Conservation (phyloP, 306 rosid species). For the Prosopis cineraria region DNA sequence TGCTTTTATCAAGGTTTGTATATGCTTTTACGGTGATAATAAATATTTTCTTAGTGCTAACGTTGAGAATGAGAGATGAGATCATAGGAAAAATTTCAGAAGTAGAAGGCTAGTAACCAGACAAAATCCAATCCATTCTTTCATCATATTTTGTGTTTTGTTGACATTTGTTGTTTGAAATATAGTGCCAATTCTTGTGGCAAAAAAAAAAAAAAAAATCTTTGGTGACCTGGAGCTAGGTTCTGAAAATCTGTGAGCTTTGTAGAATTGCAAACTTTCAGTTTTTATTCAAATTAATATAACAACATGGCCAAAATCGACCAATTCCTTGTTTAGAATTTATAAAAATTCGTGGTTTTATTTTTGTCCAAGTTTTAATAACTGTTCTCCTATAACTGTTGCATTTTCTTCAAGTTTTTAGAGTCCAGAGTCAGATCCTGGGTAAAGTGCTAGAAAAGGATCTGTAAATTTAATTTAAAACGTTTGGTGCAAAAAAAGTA, state of each 20-base stretch:
- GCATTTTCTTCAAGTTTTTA: slow-evolving; percentile 22
- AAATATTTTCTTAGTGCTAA: slow-evolving; percentile 25
- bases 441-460: neutral
- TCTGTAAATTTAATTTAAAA: slow-evolving; percentile 18
- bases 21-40: slow-evolving; percentile 9
- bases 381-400: neutral
- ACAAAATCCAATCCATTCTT: too few species aligned
- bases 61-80: too few species aligned
- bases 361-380: neutral
- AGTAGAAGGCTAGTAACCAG: too few species aligned
- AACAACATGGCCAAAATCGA: neutral
- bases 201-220: neutral
- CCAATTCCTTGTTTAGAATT: neutral
- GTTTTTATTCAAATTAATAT: neutral
- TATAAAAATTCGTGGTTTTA: neutral
- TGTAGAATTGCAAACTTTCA: neutral
- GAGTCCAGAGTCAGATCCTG: slow-evolving; percentile 11
- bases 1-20: neutral
- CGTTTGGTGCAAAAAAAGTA: neutral
- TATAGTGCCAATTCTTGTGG: neutral
- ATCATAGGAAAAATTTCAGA: too few species aligned
- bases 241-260: neutral
- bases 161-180: neutral
- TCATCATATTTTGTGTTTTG: neutral
- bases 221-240: neutral